A percentile compares a stretch with the other conserved stretches of the same genome.
Conservation (phyloP, 352 stramenopile genomes). For the Pythium utonaiense region DNA sequence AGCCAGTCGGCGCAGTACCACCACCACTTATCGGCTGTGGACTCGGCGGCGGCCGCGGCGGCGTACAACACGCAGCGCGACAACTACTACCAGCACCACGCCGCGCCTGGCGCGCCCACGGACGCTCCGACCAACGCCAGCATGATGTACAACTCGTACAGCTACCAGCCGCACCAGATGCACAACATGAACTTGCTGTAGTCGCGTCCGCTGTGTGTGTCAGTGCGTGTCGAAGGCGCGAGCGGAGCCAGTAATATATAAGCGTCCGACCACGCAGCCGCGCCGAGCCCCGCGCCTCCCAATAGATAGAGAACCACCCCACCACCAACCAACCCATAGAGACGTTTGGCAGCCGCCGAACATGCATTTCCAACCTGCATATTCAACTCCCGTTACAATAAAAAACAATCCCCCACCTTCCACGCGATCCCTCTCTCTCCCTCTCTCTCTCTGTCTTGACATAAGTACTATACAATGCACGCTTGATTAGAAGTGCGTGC, state of each 20-base stretch:
- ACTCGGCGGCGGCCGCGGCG: conserved; percentile 46
- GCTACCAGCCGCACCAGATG: conserved; percentile 71
- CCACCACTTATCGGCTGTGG: conserved; percentile 56
- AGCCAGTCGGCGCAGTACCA: conserved; percentile 52
- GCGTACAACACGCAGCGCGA: conserved; percentile 48
- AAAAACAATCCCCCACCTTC: neutral
- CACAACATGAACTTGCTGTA: conserved; percentile 74
- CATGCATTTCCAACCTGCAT: conserved; percentile 1
- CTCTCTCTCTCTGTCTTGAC: neutral
- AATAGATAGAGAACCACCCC: conserved; percentile 22
- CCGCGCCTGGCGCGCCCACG: conserved; percentile 17
- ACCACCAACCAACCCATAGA: conserved; percentile 21
- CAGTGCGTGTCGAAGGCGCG: conserved; percentile 1
- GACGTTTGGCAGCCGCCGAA: neutral
- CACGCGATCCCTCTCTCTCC: neutral
- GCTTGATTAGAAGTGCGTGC: conserved; percentile 2
- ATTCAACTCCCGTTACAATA: conserved; percentile 1
- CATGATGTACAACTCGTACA: conserved; percentile 60
- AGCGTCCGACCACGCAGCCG: conserved; percentile 8
- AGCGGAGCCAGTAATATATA: conserved; percentile 21
- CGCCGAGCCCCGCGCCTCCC: neutral
- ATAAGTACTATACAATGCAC: too few relatives aligned
- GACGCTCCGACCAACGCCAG: conserved; percentile 15
- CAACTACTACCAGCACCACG: conserved; percentile 55
- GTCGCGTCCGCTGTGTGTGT: neutral